A percentile compares a stretch with the other conserved stretches of the same genome.
These are phyloP conservation scores for Puccinia coronata DNA, from an alignment of 1,284 basidiomycete genomes.

Conservation along the genomic window DNA sequence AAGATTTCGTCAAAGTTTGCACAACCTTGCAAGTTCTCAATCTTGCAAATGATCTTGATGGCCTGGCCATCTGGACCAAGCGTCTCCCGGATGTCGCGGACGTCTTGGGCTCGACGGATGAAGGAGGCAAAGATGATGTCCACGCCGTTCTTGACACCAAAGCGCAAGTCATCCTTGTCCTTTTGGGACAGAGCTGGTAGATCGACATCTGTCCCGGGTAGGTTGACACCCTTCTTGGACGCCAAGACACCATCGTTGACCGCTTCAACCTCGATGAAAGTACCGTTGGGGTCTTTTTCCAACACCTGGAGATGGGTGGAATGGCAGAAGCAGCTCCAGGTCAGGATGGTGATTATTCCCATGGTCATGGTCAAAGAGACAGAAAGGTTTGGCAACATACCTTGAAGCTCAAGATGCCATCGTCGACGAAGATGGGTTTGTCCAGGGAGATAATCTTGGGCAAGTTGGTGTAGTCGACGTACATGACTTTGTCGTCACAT, in stretches of 20 bases:
- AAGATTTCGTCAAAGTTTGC: conserved; percentile 97
- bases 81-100: conserved; percentile 82
- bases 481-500: conserved; percentile 80
- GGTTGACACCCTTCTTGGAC: conserved; percentile 98
- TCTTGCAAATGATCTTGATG: conserved; percentile 98
- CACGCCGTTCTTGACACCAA: conserved; percentile 95
- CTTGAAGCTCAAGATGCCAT: conserved; percentile 66
- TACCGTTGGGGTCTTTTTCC: conserved; percentile 64
- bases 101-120: conserved; percentile 88
- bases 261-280: conserved; percentile 79
- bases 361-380: too few species aligned
- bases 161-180: conserved; percentile 91
- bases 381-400: conserved; percentile 11
- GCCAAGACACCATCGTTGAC: conserved; percentile 91
- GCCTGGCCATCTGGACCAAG: conserved; percentile 86
- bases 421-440: conserved; percentile 95
- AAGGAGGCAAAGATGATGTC: conserved; percentile 99
- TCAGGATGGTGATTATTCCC: conserved; percentile 63
- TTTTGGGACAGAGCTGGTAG: conserved; percentile 96
- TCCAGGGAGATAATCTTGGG: conserved; percentile 92
- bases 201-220: conserved; percentile 97
- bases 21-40: conserved; percentile 97
- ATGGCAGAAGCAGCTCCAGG: conserved; percentile 90
- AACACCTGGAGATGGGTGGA: conserved; percentile 62
- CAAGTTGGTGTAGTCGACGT: conserved; percentile 92